Evolutionary conservation across 352 stramenopile genomes (phyloP), one percentile per base, ranked within the genome.

Genomic region (Phytopythium litorale): DNA sequence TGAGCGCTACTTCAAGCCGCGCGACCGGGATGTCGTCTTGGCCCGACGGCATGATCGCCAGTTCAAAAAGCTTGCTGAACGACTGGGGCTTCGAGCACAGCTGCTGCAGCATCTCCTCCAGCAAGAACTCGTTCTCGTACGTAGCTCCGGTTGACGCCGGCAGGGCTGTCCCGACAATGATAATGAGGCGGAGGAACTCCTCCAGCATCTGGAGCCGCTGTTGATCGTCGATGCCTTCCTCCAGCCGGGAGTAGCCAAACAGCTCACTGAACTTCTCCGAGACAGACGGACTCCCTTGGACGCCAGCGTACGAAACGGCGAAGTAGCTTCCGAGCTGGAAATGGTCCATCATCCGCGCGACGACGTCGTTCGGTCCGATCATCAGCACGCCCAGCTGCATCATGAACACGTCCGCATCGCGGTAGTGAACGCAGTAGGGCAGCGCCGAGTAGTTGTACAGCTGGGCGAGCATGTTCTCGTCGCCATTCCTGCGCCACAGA

Each of bases 401-500:
- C 74, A 94, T 75, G 21, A 96, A 87, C 23, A 82, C 74, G 51
- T 96, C 87, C 4, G 85, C 71, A 53, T 96, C 87, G 48, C 85
- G 84, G 52, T 94, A 96, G 56, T 96, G 84, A 53, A 96, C 75
- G 43, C 87, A 96, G 64, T 94, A 96, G 18, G 87, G 85, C 23
- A 96, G 61, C 23, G 87, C 87, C 16, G 85, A 96, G 66, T 96
- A 96, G 70, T 96, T 96, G 76, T 94, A 96, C 45, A 96, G 56
- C 71, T 96, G 87, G 4, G 87, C 87, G 57, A 94, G 72, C 87
- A 96, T 96, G 56, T 92, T 96, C 65, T 96, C 87, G 63, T 96
- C 87, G 38, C 87, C 87, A 53, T 96, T 96, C 30, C 87, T 79
- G 21, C 87, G 79, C 87, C 87, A 96, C 23, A 96, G 52, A 32